Evolutionary conservation across 257 asterid genomes (phyloP).

Genomic region (Fraxinus anomala): DNA sequence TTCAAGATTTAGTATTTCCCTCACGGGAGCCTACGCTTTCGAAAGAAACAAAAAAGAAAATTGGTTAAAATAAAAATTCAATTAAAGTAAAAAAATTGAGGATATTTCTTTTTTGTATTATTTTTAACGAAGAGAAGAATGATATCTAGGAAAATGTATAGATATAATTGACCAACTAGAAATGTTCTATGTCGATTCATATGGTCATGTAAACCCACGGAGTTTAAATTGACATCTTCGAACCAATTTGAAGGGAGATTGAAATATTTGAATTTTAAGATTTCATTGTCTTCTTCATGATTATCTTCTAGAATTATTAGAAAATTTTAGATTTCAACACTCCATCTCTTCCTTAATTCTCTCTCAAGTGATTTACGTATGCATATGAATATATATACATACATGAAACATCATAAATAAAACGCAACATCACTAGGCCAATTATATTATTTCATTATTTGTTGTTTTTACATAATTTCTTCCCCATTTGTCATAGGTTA

Average conservation of each 20-base stretch:
- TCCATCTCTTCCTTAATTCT: not conserved
- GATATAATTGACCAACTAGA: not conserved
- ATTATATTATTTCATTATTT: constrained; percentile 11
- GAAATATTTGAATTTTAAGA: not conserved
- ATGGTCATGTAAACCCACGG: not conserved
- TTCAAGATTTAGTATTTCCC: constrained; percentile 20
- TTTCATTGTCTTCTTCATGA: not conserved
- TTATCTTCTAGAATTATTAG: not conserved
- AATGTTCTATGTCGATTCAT: not conserved
- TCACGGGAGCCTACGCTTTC: constrained; percentile 5
- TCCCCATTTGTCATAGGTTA: constrained; percentile 35
- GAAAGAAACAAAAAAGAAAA: constrained; percentile 15
- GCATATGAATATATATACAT: not conserved
- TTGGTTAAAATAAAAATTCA: not conserved
- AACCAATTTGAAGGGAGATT: not conserved
- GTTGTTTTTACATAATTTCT: constrained; percentile 38
- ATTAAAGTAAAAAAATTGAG: too few relatives aligned
- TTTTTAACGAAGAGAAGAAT: not conserved
- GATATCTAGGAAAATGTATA: too few relatives aligned
- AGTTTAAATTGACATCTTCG: not conserved
- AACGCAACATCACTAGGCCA: not conserved
- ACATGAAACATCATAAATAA: not conserved
- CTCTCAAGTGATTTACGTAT: not conserved
- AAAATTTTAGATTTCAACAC: not conserved
- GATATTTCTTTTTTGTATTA: not conserved